Evolutionary conservation across 495 filamentous ascomycete species (phyloP).

Genomic region (Pyrenopolyporus hunteri): DNA sequence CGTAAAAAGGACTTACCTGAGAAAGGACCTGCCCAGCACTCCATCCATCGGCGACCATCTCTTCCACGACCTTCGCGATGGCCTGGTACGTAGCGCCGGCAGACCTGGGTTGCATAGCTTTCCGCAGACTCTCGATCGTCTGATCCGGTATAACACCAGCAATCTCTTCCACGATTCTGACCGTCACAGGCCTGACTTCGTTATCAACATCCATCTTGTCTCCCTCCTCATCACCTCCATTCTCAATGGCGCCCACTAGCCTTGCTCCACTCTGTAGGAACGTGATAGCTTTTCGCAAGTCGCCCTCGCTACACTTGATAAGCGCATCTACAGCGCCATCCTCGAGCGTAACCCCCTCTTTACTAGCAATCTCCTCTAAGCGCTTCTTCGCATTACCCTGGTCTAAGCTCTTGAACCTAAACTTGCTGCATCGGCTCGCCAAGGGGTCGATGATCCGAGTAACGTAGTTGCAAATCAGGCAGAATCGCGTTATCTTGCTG

Average conservation of each 20-base stretch:
- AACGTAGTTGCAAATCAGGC: constrained; percentile 98
- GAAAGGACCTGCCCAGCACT: constrained; percentile 87
- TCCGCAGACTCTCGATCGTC: constrained; percentile 70
- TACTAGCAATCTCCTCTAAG: constrained; percentile 77
- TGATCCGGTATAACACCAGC: constrained; percentile 86
- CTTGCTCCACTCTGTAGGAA: constrained; percentile 91
- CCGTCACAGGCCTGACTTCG: constrained; percentile 66
- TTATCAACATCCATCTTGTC: constrained; percentile 64
- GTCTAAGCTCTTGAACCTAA: constrained; percentile 95
- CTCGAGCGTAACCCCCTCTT: constrained; percentile 76
- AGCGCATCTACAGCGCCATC: constrained; percentile 81
- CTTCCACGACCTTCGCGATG: constrained; percentile 77
- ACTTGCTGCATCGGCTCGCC: constrained; percentile 92
- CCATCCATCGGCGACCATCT: constrained; percentile 97
- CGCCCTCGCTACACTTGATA: constrained; percentile 87
- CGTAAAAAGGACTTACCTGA: constrained; percentile 61
- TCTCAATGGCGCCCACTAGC: constrained; percentile 66
- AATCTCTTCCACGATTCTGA: constrained; percentile 87
- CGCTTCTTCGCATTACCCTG: constrained; percentile 75
- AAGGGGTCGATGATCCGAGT: constrained; percentile 97
- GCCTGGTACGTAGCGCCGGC: constrained; percentile 70
- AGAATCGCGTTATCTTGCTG: constrained; percentile 94
- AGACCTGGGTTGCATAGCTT: constrained; percentile 78
- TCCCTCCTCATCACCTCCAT: constrained; percentile 52
- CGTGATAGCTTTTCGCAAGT: constrained; percentile 94